Conservation (phyloP, 1,284 basidiomycete species). For the Cutaneotrichosporon dermatis region DNA sequence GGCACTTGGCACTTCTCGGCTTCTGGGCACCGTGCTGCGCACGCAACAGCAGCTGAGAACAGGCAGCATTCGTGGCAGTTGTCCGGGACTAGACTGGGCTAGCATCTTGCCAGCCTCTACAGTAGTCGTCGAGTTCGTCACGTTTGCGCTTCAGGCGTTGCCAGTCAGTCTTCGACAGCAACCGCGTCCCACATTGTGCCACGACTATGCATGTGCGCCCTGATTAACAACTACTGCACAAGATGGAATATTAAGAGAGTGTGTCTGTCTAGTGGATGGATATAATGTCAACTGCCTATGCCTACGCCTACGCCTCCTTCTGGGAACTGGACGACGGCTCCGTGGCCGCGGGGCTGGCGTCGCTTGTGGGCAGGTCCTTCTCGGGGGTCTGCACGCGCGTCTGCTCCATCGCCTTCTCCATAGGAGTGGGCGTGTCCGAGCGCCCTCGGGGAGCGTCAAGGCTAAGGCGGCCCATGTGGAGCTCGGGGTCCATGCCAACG, state of each 20-base stretch:
- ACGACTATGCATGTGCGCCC: background rate
- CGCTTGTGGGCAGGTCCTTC: background rate
- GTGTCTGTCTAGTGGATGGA: background rate
- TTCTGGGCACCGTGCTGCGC: too few species aligned
- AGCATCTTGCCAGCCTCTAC: too few species aligned
- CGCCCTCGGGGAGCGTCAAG: background rate
- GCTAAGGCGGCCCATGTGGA: constrained; percentile 25
- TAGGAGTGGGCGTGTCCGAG: background rate
- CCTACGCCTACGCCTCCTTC: background rate
- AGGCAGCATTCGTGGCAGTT: too few species aligned
- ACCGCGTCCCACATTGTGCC: background rate
- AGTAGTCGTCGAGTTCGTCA: too few species aligned
- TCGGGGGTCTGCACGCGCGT: constrained; percentile 4
- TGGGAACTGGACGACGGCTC: background rate
- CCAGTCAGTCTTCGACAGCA: background rate
- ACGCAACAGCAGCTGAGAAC: too few species aligned
- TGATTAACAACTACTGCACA: background rate
- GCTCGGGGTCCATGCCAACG: constrained; percentile 58
- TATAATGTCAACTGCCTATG: too few species aligned
- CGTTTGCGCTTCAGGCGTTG: too few species aligned
- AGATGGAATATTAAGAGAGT: background rate
- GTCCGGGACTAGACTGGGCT: too few species aligned
- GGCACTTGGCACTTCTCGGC: too few species aligned
- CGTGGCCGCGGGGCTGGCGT: too few species aligned
- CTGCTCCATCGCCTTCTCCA: constrained; percentile 1